Conservation (phyloP, 148 eudicot genomes). For the Fagopyrum tataricum region DNA sequence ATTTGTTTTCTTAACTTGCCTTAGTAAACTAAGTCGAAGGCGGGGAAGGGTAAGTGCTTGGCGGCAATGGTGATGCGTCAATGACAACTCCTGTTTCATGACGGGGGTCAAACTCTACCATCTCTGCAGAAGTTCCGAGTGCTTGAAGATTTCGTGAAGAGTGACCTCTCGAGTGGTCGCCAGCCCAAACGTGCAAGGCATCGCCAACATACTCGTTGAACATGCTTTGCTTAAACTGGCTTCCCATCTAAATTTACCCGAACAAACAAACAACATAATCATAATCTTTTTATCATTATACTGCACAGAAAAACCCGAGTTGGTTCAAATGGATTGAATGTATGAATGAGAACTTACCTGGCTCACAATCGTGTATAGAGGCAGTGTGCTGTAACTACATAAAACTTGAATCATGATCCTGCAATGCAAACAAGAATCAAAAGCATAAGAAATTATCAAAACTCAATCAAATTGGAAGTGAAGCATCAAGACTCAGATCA, state of each 20-base stretch:
- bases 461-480: not conserved
- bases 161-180: not conserved
- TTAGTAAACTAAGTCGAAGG: not conserved
- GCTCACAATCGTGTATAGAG: constrained; percentile 36
- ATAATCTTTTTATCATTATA: not conserved
- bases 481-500: not conserved
- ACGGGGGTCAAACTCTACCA: not conserved
- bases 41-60: constrained; percentile 5
- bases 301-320: not conserved
- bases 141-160: not conserved
- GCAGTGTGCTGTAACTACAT: constrained; percentile 42
- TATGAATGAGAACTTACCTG: constrained; percentile 22
- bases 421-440: constrained; percentile 7
- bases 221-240: constrained; percentile 13
- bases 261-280: not conserved
- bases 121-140: not conserved
- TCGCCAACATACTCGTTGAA: constrained; percentile 4
- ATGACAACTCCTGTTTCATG: constrained; percentile 11
- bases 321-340: not conserved
- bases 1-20: not conserved
- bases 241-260: constrained; percentile 14
- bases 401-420: constrained; percentile 40
- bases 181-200: constrained; percentile 2
- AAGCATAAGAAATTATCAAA: not conserved
- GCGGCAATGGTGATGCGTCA: constrained; percentile 1